phyloP scores from a whole-genome alignment of 352 stramenopile species.

The Globisporangium mamillatum region DNA sequence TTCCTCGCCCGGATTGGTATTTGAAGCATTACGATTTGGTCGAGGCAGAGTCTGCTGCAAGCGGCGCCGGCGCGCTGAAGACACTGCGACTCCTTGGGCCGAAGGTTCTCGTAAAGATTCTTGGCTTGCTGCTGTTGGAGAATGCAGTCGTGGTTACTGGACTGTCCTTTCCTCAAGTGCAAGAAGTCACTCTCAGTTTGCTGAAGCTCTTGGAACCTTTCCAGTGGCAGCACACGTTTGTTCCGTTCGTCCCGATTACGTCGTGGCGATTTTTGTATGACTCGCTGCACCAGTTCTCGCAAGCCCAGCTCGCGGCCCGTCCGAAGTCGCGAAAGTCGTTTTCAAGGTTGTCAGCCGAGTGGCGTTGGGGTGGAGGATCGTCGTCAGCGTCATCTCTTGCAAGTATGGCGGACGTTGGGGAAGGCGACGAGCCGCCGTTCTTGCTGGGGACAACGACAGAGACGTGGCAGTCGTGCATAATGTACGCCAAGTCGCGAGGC shows the following conservation, averaged over 20 bases:
- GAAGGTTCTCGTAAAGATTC: constrained; percentile 68
- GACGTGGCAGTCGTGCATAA: constrained; percentile 65
- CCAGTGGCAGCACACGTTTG: constrained; percentile 73
- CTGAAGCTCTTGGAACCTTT: constrained; percentile 79
- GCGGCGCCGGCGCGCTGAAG: constrained; percentile 41
- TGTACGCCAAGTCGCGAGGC: constrained; percentile 39
- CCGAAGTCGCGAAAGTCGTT: constrained; percentile 60
- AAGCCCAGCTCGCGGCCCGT: constrained; percentile 46
- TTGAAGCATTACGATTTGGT: constrained; percentile 56
- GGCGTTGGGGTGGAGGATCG: constrained; percentile 51
- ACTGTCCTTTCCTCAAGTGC: constrained; percentile 67
- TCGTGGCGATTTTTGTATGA: constrained; percentile 76
- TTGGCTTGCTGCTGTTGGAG: constrained; percentile 70
- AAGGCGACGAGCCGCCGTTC: constrained; percentile 52
- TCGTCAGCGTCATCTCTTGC: constrained; percentile 8
- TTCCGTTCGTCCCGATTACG: constrained; percentile 70
- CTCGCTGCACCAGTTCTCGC: constrained; percentile 48
- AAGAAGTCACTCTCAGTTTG: constrained; percentile 70
- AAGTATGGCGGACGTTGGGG: neutral
- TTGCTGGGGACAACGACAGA: constrained; percentile 62
- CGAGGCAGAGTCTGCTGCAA: constrained; percentile 38
- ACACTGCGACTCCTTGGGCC: constrained; percentile 62
- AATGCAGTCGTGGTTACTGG: constrained; percentile 73
- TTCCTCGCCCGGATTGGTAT: constrained; percentile 76
- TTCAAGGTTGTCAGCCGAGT: constrained; percentile 54